Evolutionary conservation across 2,329 filamentous ascomycete species (phyloP).

Genomic region (Nemania bipapillata): DNA sequence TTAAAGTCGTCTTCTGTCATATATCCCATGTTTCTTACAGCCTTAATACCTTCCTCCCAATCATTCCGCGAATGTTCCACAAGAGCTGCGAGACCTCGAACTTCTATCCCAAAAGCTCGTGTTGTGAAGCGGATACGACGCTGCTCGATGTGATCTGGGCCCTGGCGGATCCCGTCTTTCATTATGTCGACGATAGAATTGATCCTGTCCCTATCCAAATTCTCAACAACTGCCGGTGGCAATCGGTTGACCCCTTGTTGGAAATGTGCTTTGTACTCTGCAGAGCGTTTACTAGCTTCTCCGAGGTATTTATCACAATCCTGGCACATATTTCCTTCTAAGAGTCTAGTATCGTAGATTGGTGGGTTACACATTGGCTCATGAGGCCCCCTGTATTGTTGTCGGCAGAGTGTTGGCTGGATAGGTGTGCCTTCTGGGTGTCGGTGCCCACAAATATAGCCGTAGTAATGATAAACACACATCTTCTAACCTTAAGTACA

Average conservation of each 20-base stretch:
- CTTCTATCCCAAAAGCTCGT: not conserved
- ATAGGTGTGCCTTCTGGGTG: not conserved
- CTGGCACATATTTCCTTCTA: not conserved
- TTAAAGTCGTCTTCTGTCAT: not conserved
- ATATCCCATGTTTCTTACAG: not conserved
- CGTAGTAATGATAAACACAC: slow-evolving; percentile 1
- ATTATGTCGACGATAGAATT: not conserved
- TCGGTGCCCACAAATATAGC: not conserved
- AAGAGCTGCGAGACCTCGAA: not conserved
- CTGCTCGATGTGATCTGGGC: not conserved
- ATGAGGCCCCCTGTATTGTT: not conserved
- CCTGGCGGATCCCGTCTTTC: not conserved
- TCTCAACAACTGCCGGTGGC: not conserved
- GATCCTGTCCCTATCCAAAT: not conserved
- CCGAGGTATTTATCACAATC: not conserved
- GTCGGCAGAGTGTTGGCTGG: not conserved
- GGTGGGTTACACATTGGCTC: slow-evolving; percentile 13
- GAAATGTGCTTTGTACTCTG: not conserved
- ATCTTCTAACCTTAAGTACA: not conserved
- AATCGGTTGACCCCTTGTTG: not conserved
- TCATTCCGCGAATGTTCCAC: not conserved
- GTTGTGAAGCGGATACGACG: too few species aligned
- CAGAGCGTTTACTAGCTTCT: not conserved
- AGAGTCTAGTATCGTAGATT: not conserved
- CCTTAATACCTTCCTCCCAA: not conserved